Base-by-base conservation (phyloP, 208 protist genomes). In the Trypanosoma theileri region DNA sequence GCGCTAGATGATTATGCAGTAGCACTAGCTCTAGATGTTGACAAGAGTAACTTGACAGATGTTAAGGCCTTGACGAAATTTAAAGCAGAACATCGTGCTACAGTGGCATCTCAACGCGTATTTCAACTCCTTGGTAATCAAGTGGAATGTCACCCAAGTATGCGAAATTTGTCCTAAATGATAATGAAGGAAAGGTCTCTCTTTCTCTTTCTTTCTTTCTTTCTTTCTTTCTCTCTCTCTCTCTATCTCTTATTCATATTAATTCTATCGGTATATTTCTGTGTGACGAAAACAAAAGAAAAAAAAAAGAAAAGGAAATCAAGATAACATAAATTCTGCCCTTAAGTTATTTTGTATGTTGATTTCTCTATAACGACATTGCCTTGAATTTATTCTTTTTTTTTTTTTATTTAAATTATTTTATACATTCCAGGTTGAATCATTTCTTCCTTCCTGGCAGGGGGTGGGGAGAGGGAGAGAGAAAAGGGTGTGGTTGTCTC, bases 1-100 rank as follows among this genome's bases (percentile, higher is more conserved):
- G 88, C 88, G 7, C 71, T 92, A 61, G 42, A 61, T 13, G 88
- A 93, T 56, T 93, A 91, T 66, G 67, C 79, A 10, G 70, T 59
- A 31, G 85, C 85, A 14, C 60, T 92, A 14, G 74, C 84, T 3
- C 46, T 90, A 13, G 85, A 91, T 52, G 51, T 83, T 50, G 59
- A 66, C n/a, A 51, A 26, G 8, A 54, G 63, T 51, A 53, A 35
- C 4, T 21, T 69, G 41, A 54, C 21, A 24, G 53, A 58, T 13
- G 24, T 35, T 26, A 17, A 19, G 13, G 21, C 2, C 41, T 56
- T 62, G n/a, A n/a, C 51, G 13, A 31, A 55, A 35, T 56, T 64
- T n/a, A 67, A 59, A 21, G 9, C 44, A n/a, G 42, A 61, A n/a
- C 71, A 77, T 59, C 71, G 48, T 13, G 71, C 71, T 22, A 42